Evolutionary conservation across 2,329 filamentous ascomycete species (phyloP).

Genomic region (Cladophialophora yegresii): DNA sequence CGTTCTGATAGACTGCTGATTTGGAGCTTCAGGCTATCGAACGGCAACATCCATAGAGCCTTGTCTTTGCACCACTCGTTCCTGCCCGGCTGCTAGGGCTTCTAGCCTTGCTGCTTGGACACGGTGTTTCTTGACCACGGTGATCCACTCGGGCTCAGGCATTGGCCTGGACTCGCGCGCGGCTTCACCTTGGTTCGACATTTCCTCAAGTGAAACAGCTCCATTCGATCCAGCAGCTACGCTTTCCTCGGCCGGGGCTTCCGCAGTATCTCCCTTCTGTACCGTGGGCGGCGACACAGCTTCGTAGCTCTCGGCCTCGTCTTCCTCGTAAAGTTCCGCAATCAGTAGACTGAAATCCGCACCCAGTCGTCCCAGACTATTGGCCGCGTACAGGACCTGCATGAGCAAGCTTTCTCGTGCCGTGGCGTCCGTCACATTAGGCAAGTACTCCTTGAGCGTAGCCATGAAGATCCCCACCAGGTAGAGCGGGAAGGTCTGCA

Average conservation of each 20-base stretch:
- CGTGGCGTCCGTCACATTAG: slow-evolving; percentile 46
- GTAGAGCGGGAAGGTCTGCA: slow-evolving; percentile 82
- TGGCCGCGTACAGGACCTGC: slow-evolving; percentile 54
- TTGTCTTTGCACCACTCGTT: slow-evolving; percentile 11
- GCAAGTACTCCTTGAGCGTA: slow-evolving; percentile 50
- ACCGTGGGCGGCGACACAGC: slow-evolving; percentile 33
- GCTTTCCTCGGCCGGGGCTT: slow-evolving; percentile 63
- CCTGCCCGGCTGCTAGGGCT: slow-evolving; percentile 35
- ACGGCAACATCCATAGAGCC: slow-evolving; percentile 3
- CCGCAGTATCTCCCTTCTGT: background rate
- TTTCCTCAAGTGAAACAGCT: background rate
- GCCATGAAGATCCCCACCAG: slow-evolving; percentile 78
- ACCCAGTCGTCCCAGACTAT: slow-evolving; percentile 83
- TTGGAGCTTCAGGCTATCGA: background rate
- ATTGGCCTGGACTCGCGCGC: background rate
- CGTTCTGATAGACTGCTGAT: background rate
- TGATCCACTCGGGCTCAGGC: slow-evolving; percentile 44
- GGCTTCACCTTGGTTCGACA: background rate
- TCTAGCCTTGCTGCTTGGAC: slow-evolving; percentile 36
- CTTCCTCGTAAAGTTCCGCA: slow-evolving; percentile 55
- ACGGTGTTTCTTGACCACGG: slow-evolving; percentile 37
- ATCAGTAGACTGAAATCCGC: slow-evolving; percentile 91
- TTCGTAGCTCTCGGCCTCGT: slow-evolving; percentile 42
- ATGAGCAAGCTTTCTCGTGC: slow-evolving; percentile 52
- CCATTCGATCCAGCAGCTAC: slow-evolving; percentile 48